A percentile compares a stretch with the other conserved stretches of the same genome.
Evolutionary conservation across 352 stramenopile species (phyloP).

Genomic region (Phytophthora vignae): DNA sequence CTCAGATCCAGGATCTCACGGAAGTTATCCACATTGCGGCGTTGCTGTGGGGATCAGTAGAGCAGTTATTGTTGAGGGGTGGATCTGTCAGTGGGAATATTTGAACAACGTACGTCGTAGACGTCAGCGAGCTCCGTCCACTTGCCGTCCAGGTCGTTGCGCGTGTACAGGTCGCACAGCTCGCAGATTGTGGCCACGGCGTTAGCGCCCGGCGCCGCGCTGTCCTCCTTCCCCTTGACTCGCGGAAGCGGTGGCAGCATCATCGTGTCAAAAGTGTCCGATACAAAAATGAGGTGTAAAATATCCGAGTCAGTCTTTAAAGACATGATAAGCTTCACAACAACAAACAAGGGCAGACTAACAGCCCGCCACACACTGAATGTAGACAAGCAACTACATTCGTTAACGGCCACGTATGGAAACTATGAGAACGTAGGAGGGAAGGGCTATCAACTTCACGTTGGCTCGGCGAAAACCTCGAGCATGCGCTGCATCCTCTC

Average conservation of each 20-base stretch:
- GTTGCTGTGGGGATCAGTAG: conserved; percentile 53
- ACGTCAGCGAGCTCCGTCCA: conserved; percentile 72
- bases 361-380: no score
- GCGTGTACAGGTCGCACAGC: conserved; percentile 75
- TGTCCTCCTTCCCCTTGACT: conserved; percentile 43
- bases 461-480: not conserved
- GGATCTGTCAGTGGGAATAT: not conserved
- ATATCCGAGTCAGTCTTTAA: no score
- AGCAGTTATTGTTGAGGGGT: not conserved
- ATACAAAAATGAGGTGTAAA: conserved; percentile 9
- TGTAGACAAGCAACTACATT: not conserved
- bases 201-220: conserved; percentile 14
- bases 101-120: conserved; percentile 64
- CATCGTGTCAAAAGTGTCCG: not conserved
- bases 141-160: conserved; percentile 68
- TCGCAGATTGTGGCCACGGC: conserved; percentile 49
- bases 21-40: conserved; percentile 79
- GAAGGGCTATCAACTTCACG: not conserved
- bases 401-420: not conserved
- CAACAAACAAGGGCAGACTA: no score
- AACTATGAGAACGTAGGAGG: no score
- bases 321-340: no score
- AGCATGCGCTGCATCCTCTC: not conserved
- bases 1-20: conserved; percentile 81
- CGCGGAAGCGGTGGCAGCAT: conserved; percentile 40